A percentile compares a stretch with the other conserved stretches of the same genome.
These are phyloP conservation scores for Fusarium sp. DNA, from an alignment of 2,329 filamentous ascomycete genomes.

Conservation along the genomic window DNA sequence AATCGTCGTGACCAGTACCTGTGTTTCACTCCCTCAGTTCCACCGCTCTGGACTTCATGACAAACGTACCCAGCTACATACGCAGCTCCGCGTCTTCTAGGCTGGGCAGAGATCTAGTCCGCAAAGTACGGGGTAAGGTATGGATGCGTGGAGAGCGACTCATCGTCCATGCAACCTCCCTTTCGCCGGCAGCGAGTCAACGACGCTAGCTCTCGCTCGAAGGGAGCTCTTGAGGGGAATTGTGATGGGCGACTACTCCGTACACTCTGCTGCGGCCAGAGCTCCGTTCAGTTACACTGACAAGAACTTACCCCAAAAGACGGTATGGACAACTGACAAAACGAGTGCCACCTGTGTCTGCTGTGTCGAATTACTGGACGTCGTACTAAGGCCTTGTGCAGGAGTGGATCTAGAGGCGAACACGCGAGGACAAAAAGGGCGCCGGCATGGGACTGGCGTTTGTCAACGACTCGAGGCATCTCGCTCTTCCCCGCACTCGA, in stretches of 20 bases:
- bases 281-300: neutral
- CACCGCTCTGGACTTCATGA: slow-evolving; percentile 12
- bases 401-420: slow-evolving; percentile 19
- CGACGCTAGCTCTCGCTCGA: slow-evolving; percentile 42
- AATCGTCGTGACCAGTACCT: neutral
- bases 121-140: slow-evolving; percentile 14
- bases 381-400: slow-evolving; percentile 1
- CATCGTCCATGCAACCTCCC: slow-evolving; percentile 40
- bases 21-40: slow-evolving; percentile 24
- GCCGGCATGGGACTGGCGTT: slow-evolving; percentile 14
- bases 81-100: neutral
- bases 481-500: slow-evolving; percentile 34
- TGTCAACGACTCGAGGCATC: slow-evolving; percentile 21
- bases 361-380: slow-evolving; percentile 7
- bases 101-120: neutral
- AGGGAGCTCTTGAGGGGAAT: slow-evolving; percentile 38
- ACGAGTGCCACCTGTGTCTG: slow-evolving; percentile 3
- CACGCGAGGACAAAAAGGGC: slow-evolving; percentile 1
- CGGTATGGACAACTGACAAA: slow-evolving; percentile 13
- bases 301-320: slow-evolving; percentile 25
- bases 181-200: slow-evolving; percentile 42
- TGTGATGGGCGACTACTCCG: slow-evolving; percentile 1
- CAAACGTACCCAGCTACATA: slow-evolving; percentile 4
- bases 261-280: neutral
- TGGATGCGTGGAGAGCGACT: slow-evolving; percentile 23